Conservation (phyloP, 306 rosid species). For the Arachis stenosperma region DNA sequence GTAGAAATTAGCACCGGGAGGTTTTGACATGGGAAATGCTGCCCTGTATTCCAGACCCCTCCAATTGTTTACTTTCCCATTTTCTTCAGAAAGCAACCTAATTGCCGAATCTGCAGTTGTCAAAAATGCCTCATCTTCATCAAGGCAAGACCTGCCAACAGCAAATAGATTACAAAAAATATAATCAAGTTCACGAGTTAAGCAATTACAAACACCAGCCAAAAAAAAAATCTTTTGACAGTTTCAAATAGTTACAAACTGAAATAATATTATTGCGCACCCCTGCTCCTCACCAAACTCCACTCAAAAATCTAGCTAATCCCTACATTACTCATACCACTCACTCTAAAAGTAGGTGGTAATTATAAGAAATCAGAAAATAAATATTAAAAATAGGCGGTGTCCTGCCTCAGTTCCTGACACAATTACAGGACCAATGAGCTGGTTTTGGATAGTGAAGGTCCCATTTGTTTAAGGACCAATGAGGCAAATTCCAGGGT, state of each 20-base stretch:
- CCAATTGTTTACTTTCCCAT: constrained; percentile 67
- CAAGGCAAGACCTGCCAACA: constrained; percentile 77
- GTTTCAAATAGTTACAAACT: too few species aligned
- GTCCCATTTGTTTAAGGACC: neutral
- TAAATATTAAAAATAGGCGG: neutral
- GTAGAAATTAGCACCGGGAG: constrained; percentile 92
- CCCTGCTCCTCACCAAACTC: neutral
- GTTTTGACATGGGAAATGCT: constrained; percentile 79
- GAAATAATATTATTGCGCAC: neutral
- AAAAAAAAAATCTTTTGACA: too few species aligned
- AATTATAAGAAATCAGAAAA: too few species aligned
- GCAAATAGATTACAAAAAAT: constrained; percentile 30
- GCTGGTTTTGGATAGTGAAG: neutral
- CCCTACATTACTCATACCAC: neutral
- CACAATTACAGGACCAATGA: neutral
- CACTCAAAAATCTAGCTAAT: neutral
- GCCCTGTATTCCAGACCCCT: constrained; percentile 86
- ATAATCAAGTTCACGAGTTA: neutral
- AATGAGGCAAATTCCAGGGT: constrained; percentile 21
- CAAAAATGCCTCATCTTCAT: constrained; percentile 81
- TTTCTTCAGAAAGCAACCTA: constrained; percentile 69
- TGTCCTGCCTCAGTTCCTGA: neutral
- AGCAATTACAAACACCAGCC: too few species aligned
- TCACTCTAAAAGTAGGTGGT: too few species aligned
- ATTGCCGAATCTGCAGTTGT: constrained; percentile 91